Evolutionary conservation across 2,329 filamentous ascomycete species (phyloP).

Genomic region (Colletotrichum costaricense): DNA sequence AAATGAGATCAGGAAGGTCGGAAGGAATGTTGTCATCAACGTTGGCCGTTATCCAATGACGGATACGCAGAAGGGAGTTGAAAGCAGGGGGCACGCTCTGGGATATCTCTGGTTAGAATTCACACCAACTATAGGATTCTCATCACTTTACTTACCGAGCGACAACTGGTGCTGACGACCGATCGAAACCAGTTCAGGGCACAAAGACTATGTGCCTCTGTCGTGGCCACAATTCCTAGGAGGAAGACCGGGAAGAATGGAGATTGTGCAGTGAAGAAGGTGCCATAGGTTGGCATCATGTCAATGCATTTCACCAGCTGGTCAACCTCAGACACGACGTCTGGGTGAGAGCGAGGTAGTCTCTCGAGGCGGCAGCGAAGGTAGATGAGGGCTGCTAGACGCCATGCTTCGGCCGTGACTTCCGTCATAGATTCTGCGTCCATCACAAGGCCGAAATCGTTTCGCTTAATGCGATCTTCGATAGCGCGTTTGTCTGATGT

Average conservation of each 20-base stretch:
- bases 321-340: slow-evolving; percentile 45
- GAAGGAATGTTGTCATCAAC: slow-evolving; percentile 30
- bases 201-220: slow-evolving; percentile 41
- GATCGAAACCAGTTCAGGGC: slow-evolving; percentile 50
- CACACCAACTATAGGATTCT: not conserved
- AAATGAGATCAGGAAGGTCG: slow-evolving; percentile 40
- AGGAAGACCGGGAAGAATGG: slow-evolving; percentile 55
- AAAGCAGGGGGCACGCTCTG: slow-evolving; percentile 55
- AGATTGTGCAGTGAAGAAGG: slow-evolving; percentile 54
- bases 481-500: not conserved
- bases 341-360: slow-evolving; percentile 50
- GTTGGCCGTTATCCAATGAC: slow-evolving; percentile 48
- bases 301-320: slow-evolving; percentile 50
- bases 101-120: not conserved
- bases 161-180: slow-evolving; percentile 49
- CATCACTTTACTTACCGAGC: slow-evolving; percentile 49
- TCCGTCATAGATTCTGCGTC: slow-evolving; percentile 48
- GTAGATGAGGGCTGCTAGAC: slow-evolving; percentile 52
- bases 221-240: slow-evolving; percentile 50
- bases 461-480: not conserved
- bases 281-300: slow-evolving; percentile 54
- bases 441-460: slow-evolving; percentile 9
- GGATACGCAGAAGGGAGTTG: slow-evolving; percentile 46
- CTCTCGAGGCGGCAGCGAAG: slow-evolving; percentile 52
- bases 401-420: slow-evolving; percentile 55